Percentiles rank a stretch among this genome's conserved stretches.
These are phyloP conservation scores for Populus simonii DNA, from an alignment of 345 rosid species.

Conservation along the genomic window DNA sequence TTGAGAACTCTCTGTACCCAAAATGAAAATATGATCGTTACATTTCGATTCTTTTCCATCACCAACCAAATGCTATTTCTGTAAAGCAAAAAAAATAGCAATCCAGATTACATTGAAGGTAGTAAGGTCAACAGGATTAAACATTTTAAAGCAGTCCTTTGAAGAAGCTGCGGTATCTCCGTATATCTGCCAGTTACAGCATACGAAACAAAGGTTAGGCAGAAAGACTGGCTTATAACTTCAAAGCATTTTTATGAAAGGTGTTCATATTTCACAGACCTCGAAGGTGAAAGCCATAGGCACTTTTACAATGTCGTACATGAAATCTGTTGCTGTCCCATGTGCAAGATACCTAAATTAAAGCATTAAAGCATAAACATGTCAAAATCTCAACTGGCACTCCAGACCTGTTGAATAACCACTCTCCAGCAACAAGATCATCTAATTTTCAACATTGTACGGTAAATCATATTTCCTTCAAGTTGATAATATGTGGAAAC, in stretches of 20 bases:
- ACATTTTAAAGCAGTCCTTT: constrained; percentile 92
- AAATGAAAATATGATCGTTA: neutral
- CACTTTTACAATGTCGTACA: constrained; percentile 70
- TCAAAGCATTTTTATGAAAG: neutral
- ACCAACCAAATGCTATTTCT: neutral
- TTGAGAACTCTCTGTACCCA: constrained; percentile 72
- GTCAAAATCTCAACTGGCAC: neutral
- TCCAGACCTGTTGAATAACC: neutral
- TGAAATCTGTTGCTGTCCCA: constrained; percentile 96
- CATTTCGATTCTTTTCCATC: neutral
- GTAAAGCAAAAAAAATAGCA: neutral
- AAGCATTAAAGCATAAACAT: neutral
- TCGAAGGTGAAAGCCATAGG: constrained; percentile 99
- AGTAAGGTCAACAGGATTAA: constrained; percentile 73
- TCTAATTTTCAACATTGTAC: neutral
- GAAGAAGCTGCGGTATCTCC: constrained; percentile 64
- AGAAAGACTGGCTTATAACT: neutral
- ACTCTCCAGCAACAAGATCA: neutral
- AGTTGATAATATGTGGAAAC: neutral
- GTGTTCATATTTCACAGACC: constrained; percentile 48
- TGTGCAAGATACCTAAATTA: constrained; percentile 85
- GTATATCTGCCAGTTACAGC: constrained; percentile 55
- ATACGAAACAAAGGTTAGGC: neutral
- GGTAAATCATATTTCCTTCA: neutral
- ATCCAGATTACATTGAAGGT: constrained; percentile 62